Base-by-base conservation (phyloP, 2,329 filamentous ascomycete species). In the Emericellopsis cladophorae region DNA sequence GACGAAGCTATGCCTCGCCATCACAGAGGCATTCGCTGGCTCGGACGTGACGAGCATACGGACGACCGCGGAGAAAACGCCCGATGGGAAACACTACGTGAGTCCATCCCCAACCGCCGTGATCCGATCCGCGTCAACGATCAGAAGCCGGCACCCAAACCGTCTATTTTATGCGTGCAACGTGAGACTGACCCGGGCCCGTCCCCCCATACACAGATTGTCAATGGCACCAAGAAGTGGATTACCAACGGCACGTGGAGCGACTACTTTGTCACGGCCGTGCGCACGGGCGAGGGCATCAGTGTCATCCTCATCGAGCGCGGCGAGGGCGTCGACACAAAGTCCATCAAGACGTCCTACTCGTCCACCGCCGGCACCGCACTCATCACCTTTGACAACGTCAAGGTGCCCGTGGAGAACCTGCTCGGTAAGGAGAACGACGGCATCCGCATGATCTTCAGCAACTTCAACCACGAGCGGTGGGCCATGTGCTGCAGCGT, bases 391-490 rank as follows among this genome's bases (percentile, higher is more conserved):
- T 90, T 85, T 58, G 83, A 89, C 61, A 84, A 92, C 49, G 85
- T 89, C 59, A 88, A 87, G 65, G 86, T 93, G 0, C 86, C 87
- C 0, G 81, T 77, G 0, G 74, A 79, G 55, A 80, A 92, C 59
- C 66, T 93, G 14, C 66, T 94, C 6, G 87, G 87, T 45, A 67
- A 84, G 55, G 86, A 93, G 62, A 77, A 92, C 67, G 84, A 90
- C 65, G 87, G 87, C 7, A 89, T 93, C 54, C 74, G 81, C 46
- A 84, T 92, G 24, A 86, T 93, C 54, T 66, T 92, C 55, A 78
- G 74, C 62, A 93, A 93, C 65, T 93, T 93, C 66, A 92, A 92
- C 68, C 84, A 92, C 62, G 84, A 88, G 65, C 74, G 84, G 26
- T 87, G 82, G 72, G 81, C 74, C 62, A 86, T 89, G 81, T 67